These are phyloP conservation scores for Cladosporium sp. DNA, from an alignment of 2,329 filamentous ascomycete species.

Conservation along the genomic window DNA sequence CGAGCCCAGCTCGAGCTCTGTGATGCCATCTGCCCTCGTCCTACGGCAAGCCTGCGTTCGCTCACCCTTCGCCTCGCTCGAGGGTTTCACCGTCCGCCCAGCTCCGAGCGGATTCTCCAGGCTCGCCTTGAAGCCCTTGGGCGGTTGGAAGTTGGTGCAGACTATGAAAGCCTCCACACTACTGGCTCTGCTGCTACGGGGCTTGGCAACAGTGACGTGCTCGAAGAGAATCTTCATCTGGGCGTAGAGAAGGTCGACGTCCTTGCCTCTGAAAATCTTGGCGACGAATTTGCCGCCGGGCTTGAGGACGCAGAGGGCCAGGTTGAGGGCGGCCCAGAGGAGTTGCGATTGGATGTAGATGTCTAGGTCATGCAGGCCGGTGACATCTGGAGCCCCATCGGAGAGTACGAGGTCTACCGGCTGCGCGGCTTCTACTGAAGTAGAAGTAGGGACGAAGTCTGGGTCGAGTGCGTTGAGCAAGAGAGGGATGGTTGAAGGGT, in stretches of 20 bases:
- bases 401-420: constrained; percentile 91
- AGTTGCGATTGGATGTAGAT: constrained; percentile 97
- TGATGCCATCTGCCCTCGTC: constrained; percentile 41
- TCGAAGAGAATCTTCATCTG: constrained; percentile 90
- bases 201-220: constrained; percentile 84
- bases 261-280: constrained; percentile 91
- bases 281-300: constrained; percentile 95
- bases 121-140: constrained; percentile 66
- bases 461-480: constrained; percentile 79
- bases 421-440: constrained; percentile 50
- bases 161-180: constrained; percentile 97
- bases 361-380: constrained; percentile 91
- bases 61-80: constrained; percentile 3
- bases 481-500: constrained; percentile 87
- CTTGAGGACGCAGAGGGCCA: constrained; percentile 85
- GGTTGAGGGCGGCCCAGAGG: constrained; percentile 86
- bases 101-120: constrained; percentile 69
- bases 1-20: constrained; percentile 42
- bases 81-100: constrained; percentile 45
- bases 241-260: constrained; percentile 91
- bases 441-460: constrained; percentile 38
- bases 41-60: constrained; percentile 23
- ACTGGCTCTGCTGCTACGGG: constrained; percentile 87
- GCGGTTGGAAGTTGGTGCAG: constrained; percentile 81
- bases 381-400: constrained; percentile 93